These are phyloP conservation scores for Globisporangium megalacanthum DNA, from an alignment of 352 stramenopile genomes.

Conservation along the genomic window DNA sequence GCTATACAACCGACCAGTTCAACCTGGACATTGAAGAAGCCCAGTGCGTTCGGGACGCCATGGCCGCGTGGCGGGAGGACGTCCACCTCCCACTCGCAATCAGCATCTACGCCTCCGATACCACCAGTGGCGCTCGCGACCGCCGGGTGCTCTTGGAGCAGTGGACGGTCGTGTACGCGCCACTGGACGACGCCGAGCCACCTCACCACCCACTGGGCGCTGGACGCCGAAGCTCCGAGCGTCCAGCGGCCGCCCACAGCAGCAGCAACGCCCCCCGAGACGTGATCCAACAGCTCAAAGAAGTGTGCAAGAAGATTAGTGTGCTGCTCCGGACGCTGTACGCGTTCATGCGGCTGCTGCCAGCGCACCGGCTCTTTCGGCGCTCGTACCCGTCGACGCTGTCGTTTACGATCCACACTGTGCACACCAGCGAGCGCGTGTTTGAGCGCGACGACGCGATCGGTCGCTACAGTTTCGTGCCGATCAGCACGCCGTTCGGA, in stretches of 20 bases:
- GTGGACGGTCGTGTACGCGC: constrained; percentile 64
- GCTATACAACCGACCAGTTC: no score
- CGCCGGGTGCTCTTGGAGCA: constrained; percentile 65
- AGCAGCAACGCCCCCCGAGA: constrained; percentile 49
- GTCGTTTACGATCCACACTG: constrained; percentile 51
- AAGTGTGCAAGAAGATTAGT: constrained; percentile 75
- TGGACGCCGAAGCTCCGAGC: neutral
- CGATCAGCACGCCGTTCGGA: constrained; percentile 75
- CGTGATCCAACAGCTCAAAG: constrained; percentile 75
- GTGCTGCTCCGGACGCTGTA: constrained; percentile 69
- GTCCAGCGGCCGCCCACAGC: constrained; percentile 10
- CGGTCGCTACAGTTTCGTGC: constrained; percentile 68
- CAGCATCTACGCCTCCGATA: constrained; percentile 65
- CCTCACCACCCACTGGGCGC: constrained; percentile 11
- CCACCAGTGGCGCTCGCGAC: constrained; percentile 37
- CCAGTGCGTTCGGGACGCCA: constrained; percentile 52
- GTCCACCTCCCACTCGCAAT: constrained; percentile 62
- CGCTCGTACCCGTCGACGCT: constrained; percentile 63
- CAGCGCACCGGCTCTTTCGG: constrained; percentile 59
- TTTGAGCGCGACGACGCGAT: constrained; percentile 41
- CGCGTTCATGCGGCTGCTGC: constrained; percentile 71
- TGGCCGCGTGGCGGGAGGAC: constrained; percentile 66
- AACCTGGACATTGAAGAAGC: constrained; percentile 85
- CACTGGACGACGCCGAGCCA: constrained; percentile 18
- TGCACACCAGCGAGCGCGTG: constrained; percentile 10